Evolutionary conservation across 225 moss, liverwort and hornwort species (phyloP), one percentile per base, ranked within the genome.

Genomic region (Ulota crispa): DNA sequence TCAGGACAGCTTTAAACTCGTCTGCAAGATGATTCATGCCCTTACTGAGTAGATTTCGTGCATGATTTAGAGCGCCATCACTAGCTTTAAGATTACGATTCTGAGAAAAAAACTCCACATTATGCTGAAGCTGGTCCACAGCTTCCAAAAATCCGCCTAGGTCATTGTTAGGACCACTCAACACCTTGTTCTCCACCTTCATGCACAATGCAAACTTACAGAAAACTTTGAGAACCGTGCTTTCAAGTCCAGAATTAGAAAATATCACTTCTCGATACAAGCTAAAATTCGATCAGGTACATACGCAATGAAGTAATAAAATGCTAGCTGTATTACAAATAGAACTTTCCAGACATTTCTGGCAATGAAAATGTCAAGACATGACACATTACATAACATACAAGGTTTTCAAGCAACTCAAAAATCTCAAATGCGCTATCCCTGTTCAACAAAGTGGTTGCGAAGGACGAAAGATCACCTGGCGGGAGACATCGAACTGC

Each of bases 71-170:
- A 14, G 96, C 94, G 82, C 88, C 91, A 62, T 96, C 93, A 80
- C 96, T 96, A 62, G 93, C 93, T 85, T 96, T 96, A 53, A 94
- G 91, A 87, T 60, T 94, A 63, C 92, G 93, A 84, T 96, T 92
- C 24, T 89, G 84, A 12, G 93, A 85, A 59, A 96, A 96, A 78
- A 96, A 94, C 72, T 96, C 94, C 64, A 96, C 94, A 78, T 94
- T 96, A 30, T 84, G 80, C 85, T 91, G 94, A 70, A 96, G 85
- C 85, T 92, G 92, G 75, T 94, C 96, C 36, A 94, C 90, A 79
- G 94, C 96, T 81, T 79, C 89, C 83, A 96, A 83, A 76, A 96
- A 96, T 62, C 91, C 92, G 62, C 43, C 64, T 31, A 92, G 82
- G 73, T 95, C 88, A 28, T 89, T 91, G 62, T 91, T 84, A 50